Percentiles rank a stretch among this genome's conserved stretches.
Conservation (phyloP, 352 stramenopile species). For the Phytophthora tentaculata region DNA sequence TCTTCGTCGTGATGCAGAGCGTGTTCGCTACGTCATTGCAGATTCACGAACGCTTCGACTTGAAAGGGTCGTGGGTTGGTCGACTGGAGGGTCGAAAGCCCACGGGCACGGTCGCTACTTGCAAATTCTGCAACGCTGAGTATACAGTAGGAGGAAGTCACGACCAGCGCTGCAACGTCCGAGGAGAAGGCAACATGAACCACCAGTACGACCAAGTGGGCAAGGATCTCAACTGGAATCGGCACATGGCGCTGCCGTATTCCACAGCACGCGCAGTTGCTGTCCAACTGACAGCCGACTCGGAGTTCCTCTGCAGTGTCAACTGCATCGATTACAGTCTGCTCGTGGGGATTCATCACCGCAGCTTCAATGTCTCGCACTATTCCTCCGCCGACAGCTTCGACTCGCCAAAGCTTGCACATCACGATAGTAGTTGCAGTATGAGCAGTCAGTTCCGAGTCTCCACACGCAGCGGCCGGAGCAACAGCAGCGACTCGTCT, state of each 20-base stretch:
- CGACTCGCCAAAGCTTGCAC: slow-evolving; percentile 38
- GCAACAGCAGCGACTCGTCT: slow-evolving; percentile 35
- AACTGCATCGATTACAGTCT: slow-evolving; percentile 97
- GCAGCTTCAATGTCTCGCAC: slow-evolving; percentile 84
- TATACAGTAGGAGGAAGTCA: slow-evolving; percentile 74
- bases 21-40: slow-evolving; percentile 81
- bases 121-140: slow-evolving; percentile 77
- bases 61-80: slow-evolving; percentile 89
- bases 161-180: slow-evolving; percentile 70
- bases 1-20: slow-evolving; percentile 88
- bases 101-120: slow-evolving; percentile 66
- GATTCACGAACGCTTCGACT: slow-evolving; percentile 84
- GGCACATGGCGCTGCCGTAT: slow-evolving; percentile 73
- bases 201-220: slow-evolving; percentile 85
- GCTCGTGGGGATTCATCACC: slow-evolving; percentile 93
- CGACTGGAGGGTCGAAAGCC: slow-evolving; percentile 76
- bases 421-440: slow-evolving; percentile 33
- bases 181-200: slow-evolving; percentile 66
- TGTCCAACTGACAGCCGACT: slow-evolving; percentile 85
- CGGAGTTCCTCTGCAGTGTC: slow-evolving; percentile 90
- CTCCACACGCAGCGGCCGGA: slow-evolving; percentile 27
- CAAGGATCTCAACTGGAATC: slow-evolving; percentile 88
- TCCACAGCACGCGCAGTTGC: slow-evolving; percentile 63
- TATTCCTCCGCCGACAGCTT: slow-evolving; percentile 65
- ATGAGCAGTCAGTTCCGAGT: slow-evolving; percentile 21